Percentiles rank a stretch among this genome's conserved stretches.
Conservation (phyloP, 2,329 filamentous ascomycete species). For the Coniochaeta pulveracea region DNA sequence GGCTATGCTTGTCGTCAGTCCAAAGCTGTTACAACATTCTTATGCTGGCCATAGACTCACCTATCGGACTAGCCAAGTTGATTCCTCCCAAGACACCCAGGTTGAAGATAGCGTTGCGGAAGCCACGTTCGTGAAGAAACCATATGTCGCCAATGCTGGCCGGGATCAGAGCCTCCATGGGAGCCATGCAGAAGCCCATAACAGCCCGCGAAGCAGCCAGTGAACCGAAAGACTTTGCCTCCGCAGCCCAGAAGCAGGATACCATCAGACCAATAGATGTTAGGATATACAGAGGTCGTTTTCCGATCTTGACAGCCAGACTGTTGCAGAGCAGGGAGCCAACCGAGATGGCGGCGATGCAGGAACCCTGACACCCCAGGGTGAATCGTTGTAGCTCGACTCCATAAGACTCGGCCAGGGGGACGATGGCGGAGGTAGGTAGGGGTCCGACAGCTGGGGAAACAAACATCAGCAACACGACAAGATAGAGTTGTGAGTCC, state of each 20-base stretch:
- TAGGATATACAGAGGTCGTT: constrained; percentile 22
- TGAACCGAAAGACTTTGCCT: constrained; percentile 17
- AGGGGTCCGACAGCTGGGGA: constrained; percentile 23
- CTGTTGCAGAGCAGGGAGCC: constrained; percentile 22
- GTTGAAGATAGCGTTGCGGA: constrained; percentile 26
- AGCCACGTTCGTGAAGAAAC: constrained; percentile 30
- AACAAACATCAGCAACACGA: neutral
- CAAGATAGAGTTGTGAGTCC: neutral
- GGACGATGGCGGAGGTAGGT: constrained; percentile 22
- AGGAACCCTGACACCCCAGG: constrained; percentile 22
- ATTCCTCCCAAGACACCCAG: constrained; percentile 28
- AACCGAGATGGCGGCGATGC: constrained; percentile 22
- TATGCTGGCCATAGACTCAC: constrained; percentile 12
- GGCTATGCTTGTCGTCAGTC: constrained; percentile 13
- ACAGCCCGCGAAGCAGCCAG: constrained; percentile 21
- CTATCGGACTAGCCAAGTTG: constrained; percentile 26
- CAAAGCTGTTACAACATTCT: neutral
- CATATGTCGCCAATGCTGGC: constrained; percentile 29
- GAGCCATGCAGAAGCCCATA: constrained; percentile 24
- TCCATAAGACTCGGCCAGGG: constrained; percentile 19
- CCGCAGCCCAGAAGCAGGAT: constrained; percentile 22
- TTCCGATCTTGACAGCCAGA: constrained; percentile 24
- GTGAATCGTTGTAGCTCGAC: constrained; percentile 20
- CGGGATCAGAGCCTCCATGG: constrained; percentile 24
- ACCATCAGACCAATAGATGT: constrained; percentile 21